Evolutionary conservation across 1,284 basidiomycete species (phyloP), one percentile per base, ranked within the genome.

Genomic region (Papiliotrema fonsecae): DNA sequence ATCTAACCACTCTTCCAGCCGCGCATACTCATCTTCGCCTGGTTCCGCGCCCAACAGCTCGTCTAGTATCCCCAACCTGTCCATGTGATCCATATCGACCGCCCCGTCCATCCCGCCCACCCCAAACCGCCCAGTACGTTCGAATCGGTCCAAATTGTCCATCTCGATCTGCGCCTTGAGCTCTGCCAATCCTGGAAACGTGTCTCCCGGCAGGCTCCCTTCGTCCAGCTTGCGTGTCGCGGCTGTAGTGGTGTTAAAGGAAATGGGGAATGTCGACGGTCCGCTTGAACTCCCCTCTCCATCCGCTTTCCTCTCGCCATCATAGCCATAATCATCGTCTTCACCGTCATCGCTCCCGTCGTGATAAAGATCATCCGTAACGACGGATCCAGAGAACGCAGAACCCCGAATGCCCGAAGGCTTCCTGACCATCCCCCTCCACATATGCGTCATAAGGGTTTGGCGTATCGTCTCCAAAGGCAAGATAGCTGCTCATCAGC

Each of bases 391-490:
- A n/a, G n/a, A n/a, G n/a, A n/a, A n/a, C n/a, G n/a, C n/a, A n/a
- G n/a, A n/a, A n/a, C n/a, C 19, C 39, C 34, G 21, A 18, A 11
- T 31, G 3, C 24, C 4, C n/a, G 46, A 28, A 6, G 50, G 41
- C 42, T 54, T 57, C 16, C 67, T 61, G 10, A 39, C 24, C 67
- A 72, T 69, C n/a, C 55, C 56, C 1, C 67, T 66, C 69, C 69
- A 72, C 49, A 70, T 55, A 47, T 72, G 69, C 19, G 69, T 70
- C 56, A 62, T 60, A n/a, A 72, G 56, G 24, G 67, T 70, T 45
- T 70, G 66, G 10, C 67, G 55, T 3, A 70, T 51, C 1, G 44
- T 53, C 16, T 72, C 67, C 31, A 67, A 51, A 1, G 64, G 58
- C 27, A 58, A 52, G 7, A 70, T 51, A 1, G 65, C 65, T 70